Base-by-base conservation (phyloP, 495 filamentous ascomycete species). In the Bacidia gigantensis region DNA sequence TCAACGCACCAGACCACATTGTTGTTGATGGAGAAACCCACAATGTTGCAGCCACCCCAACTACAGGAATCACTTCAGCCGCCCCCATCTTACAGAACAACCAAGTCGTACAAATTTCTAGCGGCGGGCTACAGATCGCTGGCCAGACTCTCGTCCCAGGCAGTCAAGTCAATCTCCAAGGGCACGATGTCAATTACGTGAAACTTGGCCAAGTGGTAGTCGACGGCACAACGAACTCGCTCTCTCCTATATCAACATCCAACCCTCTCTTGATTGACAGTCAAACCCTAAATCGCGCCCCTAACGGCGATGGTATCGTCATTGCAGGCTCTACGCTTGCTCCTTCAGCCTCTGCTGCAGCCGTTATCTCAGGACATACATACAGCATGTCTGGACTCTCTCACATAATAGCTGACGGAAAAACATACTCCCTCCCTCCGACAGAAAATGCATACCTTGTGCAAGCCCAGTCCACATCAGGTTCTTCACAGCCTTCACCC, bases 31-130 rank as follows among this genome's bases (percentile, higher is more conserved):
- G 54, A 55, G 58, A 2, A 52, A 60, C 56, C 54, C 62, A 56
- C 58, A 62, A 60, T 22, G 41, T 55, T 20, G 48, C 57, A 10
- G 56, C 57, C 3, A 54, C 46, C 43, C 54, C 29, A n/a, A n/a
- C 24, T 11, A 21, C 39, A 21, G 12, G 35, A 21, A 22, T 22
- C 62, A 12, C 61, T 56, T 10, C 41, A 10, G 18, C 41, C 18
- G 41, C 41, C 9, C 49, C 58, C 10, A 50, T 56, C 18, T 62
- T 59, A 49, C 52, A 58, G 14, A 58, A 59, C 50, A 59, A 57
- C 25, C 47, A 39, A 35, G 40, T 55, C 1, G 38, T 55, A 21
- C 53, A 51, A 11, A 20, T 50, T 20, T 50, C 53, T 3, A 55
- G 44, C 14, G 46, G 46, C 20, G 24, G 32, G 11, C 39, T 55